phyloP scores from a whole-genome alignment of 768 basidiomycete species.

The Punctularia strigosozonata region DNA sequence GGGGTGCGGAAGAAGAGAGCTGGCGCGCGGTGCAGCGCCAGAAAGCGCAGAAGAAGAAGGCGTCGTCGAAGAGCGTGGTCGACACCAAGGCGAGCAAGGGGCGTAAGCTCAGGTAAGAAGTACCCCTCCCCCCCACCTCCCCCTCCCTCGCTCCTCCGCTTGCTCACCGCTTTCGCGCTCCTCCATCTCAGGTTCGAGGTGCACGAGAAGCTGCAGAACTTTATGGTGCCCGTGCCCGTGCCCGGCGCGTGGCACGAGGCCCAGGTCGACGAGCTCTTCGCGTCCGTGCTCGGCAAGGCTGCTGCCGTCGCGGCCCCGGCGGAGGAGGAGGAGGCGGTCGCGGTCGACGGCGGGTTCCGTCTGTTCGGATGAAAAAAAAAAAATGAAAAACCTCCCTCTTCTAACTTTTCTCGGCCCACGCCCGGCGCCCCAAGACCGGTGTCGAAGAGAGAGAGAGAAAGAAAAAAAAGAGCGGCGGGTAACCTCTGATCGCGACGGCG shows the following conservation, averaged over 20 bases:
- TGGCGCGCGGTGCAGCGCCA: conserved; percentile 59
- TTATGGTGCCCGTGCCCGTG: conserved; percentile 79
- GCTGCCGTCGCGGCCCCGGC: conserved; percentile 2
- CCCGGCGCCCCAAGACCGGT: no score
- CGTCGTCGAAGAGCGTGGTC: no score
- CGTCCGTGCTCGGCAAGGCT: conserved; percentile 73
- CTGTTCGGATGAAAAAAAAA: conserved; percentile 1
- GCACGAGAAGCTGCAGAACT: conserved; percentile 94
- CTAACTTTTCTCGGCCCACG: no score
- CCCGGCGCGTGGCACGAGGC: conserved; percentile 84
- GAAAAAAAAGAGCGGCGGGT: no score
- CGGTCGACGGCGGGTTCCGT: not conserved
- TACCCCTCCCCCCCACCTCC: no score
- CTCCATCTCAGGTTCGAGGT: conserved; percentile 65
- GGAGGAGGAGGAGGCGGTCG: not conserved
- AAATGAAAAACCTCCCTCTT: no score
- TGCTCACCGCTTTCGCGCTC: not conserved
- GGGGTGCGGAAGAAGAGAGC: no score
- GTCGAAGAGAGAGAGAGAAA: no score
- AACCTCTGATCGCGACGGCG: no score
- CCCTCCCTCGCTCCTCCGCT: not conserved
- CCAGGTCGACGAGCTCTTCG: conserved; percentile 91
- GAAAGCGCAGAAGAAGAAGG: conserved; percentile 41
- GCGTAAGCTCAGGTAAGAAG: conserved; percentile 79
- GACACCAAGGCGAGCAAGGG: conserved; percentile 96